A percentile compares a stretch with the other conserved stretches of the same genome.
Conservation (phyloP, 208 protist genomes). For the Naegleria fowleri region DNA sequence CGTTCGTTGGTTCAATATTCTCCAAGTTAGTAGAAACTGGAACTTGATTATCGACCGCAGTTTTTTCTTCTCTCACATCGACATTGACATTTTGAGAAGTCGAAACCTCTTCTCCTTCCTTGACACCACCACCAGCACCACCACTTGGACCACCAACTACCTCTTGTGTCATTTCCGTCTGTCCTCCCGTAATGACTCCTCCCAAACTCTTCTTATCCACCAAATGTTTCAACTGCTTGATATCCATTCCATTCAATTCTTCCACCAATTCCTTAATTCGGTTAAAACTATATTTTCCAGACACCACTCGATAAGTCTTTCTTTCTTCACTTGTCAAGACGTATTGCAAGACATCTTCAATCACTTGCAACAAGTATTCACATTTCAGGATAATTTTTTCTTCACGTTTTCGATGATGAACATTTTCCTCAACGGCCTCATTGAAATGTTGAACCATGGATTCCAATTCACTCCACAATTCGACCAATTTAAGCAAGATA, state of each 20-base stretch:
- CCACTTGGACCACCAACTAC: no score
- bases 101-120: no score
- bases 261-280: neutral
- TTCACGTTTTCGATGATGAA: neutral
- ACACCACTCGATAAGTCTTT: neutral
- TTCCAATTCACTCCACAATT: neutral
- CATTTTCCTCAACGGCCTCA: neutral
- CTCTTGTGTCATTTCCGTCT: no score
- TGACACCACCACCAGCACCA: no score
- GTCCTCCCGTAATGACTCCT: neutral
- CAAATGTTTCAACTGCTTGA: neutral
- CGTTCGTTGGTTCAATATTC: no score
- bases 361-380: neutral
- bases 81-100: no score
- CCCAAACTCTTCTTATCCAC: neutral
- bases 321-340: neutral
- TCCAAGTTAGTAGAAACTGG: no score
- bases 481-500: neutral
- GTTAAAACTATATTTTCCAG: neutral
- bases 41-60: no score
- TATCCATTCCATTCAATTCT: neutral
- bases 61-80: no score
- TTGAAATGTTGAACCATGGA: neutral
- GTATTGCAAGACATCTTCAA: neutral
- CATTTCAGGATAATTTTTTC: neutral